Evolutionary conservation across 345 rosid species (phyloP).

Genomic region (Dipteronia sinensis): DNA sequence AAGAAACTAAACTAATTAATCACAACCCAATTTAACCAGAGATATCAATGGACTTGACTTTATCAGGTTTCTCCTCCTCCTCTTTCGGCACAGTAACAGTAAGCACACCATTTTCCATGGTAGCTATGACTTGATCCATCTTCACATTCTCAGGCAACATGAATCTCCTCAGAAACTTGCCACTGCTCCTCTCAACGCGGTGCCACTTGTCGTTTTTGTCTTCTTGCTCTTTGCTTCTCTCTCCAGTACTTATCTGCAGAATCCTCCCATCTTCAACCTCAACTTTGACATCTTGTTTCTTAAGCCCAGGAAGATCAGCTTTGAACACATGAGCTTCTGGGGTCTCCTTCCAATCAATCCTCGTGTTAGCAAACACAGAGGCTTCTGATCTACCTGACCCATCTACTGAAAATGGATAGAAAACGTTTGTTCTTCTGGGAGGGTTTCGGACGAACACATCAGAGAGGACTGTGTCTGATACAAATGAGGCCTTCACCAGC

Average conservation of each 20-base stretch:
- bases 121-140: conserved; percentile 44
- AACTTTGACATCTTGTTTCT: conserved; percentile 46
- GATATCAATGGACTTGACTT: conserved; percentile 53
- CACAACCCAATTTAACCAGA: conserved; percentile 25
- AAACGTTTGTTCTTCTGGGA: conserved; percentile 19
- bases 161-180: conserved; percentile 43
- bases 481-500: neutral
- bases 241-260: conserved; percentile 36
- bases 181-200: conserved; percentile 39
- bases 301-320: conserved; percentile 47
- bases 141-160: conserved; percentile 43
- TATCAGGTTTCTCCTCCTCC: conserved; percentile 32
- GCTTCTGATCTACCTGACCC: conserved; percentile 21
- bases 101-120: conserved; percentile 56
- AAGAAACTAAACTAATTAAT: too few relatives aligned
- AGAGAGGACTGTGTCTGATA: neutral
- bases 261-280: conserved; percentile 42
- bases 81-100: conserved; percentile 39
- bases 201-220: conserved; percentile 46
- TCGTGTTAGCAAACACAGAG: conserved; percentile 22
- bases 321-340: conserved; percentile 40
- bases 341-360: conserved; percentile 47
- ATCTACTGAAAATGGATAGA: conserved; percentile 34
- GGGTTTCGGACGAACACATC: neutral
- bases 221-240: conserved; percentile 37